Conservation (phyloP, 805 yeast species). For the Suhomyces prunicola region DNA sequence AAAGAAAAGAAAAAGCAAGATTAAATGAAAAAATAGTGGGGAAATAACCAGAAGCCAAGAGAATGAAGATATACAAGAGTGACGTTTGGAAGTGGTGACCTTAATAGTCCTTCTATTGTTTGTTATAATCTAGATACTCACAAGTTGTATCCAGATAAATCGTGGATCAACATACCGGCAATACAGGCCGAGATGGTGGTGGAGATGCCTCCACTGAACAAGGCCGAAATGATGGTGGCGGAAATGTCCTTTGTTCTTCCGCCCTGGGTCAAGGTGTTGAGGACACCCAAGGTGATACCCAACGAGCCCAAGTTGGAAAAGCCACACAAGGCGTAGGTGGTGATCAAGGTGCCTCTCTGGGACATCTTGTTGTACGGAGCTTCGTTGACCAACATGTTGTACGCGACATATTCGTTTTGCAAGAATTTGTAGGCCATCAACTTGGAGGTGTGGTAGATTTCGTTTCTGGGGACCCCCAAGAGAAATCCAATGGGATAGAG, state of each 20-base stretch:
- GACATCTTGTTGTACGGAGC: conserved; percentile 47
- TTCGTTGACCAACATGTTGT: conserved; percentile 34
- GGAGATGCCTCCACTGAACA: conserved; percentile 50
- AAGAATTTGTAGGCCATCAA: conserved; percentile 56
- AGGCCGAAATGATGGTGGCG: conserved; percentile 43
- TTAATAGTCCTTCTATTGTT: too few relatives aligned
- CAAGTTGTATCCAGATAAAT: conserved; percentile 25
- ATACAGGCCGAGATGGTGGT: conserved; percentile 56
- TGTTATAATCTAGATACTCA: not conserved
- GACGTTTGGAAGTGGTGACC: too few relatives aligned
- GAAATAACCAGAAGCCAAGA: too few relatives aligned
- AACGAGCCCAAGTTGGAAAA: conserved; percentile 61
- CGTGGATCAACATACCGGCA: conserved; percentile 62
- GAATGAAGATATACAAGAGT: too few relatives aligned
- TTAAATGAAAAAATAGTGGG: too few relatives aligned
- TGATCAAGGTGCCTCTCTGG: conserved; percentile 50
- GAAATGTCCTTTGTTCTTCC: conserved; percentile 48
- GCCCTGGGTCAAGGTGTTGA: conserved; percentile 52
- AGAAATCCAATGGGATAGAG: conserved; percentile 60
- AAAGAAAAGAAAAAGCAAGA: too few relatives aligned
- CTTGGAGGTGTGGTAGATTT: conserved; percentile 47
- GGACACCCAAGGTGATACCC: conserved; percentile 60
- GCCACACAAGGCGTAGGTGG: conserved; percentile 62
- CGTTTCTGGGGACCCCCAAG: conserved; percentile 53
- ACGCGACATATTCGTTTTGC: conserved; percentile 63